These are phyloP conservation scores for Xerocomus brunneocitrinus DNA, from an alignment of 768 basidiomycete genomes.

Conservation along the genomic window DNA sequence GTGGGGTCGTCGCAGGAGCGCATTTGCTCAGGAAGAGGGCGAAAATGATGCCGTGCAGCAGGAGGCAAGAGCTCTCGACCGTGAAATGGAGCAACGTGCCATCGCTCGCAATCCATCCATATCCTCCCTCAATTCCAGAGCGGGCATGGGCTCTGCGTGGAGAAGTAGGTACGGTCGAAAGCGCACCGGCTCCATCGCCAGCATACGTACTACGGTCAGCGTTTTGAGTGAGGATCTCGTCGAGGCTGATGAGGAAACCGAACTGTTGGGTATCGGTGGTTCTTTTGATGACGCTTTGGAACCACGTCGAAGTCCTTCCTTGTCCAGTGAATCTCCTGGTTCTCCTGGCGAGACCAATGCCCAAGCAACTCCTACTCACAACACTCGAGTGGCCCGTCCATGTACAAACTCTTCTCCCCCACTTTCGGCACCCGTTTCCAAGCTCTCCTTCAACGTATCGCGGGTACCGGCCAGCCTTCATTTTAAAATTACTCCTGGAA, in stretches of 20 bases:
- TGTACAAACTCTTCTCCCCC: constrained; percentile 24
- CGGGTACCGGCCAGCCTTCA: constrained; percentile 48
- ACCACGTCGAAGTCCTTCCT: constrained; percentile 31
- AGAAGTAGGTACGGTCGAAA: constrained; percentile 64
- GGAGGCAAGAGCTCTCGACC: constrained; percentile 80
- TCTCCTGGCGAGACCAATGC: constrained; percentile 30
- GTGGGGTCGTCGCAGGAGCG: constrained; percentile 66
- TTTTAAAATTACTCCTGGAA: constrained; percentile 45
- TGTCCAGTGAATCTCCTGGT: constrained; percentile 34
- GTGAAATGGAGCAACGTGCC: constrained; percentile 81
- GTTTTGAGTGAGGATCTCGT: constrained; percentile 75
- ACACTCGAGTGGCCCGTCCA: constrained; percentile 10
- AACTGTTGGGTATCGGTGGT: constrained; percentile 63
- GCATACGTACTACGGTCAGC: constrained; percentile 61
- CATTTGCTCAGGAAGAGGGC: constrained; percentile 40
- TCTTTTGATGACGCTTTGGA: constrained; percentile 47
- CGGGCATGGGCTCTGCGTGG: constrained; percentile 68
- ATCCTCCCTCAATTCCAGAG: constrained; percentile 59
- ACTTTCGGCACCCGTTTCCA: constrained; percentile 56
- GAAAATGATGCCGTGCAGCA: constrained; percentile 59
- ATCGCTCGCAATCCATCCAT: constrained; percentile 67
- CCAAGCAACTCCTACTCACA: constrained; percentile 22
- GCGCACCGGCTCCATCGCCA: constrained; percentile 72
- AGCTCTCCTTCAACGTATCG: constrained; percentile 46
- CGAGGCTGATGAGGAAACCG: constrained; percentile 77